These are phyloP conservation scores for Pseudophaeomoniella oleicola DNA, from an alignment of 2,329 filamentous ascomycete species.

Conservation along the genomic window DNA sequence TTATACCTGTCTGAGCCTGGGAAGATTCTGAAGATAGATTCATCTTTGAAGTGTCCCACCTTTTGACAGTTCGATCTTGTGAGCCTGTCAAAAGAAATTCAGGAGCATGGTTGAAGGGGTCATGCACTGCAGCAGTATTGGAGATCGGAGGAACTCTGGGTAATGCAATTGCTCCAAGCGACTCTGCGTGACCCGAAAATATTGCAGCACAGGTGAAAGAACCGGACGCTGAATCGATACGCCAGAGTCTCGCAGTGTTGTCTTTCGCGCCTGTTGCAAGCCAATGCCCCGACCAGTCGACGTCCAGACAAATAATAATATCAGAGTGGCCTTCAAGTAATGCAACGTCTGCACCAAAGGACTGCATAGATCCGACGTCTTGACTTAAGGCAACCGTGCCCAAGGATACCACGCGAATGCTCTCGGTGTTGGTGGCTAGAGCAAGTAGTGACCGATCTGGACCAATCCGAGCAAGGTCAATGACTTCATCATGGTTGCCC, in stretches of 20 bases:
- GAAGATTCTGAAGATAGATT: conserved; percentile 31
- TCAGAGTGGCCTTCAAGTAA: conserved; percentile 83
- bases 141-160: conserved; percentile 54
- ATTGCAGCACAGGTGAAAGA: conserved; percentile 68
- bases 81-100: conserved; percentile 80
- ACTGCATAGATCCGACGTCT: conserved; percentile 30
- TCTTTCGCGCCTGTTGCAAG: conserved; percentile 93
- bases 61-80: conserved; percentile 89
- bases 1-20: conserved; percentile 18
- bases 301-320: conserved; percentile 86
- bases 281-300: conserved; percentile 96
- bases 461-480: conserved; percentile 79
- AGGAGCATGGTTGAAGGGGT: conserved; percentile 68
- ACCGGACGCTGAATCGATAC: conserved; percentile 59
- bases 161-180: conserved; percentile 75
- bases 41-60: conserved; percentile 64
- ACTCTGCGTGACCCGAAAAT: conserved; percentile 88
- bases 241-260: conserved; percentile 85
- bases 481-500: conserved; percentile 94
- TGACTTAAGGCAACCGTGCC: conserved; percentile 8
- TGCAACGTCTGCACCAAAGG: conserved; percentile 82
- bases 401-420: conserved; percentile 73
- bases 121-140: conserved; percentile 53
- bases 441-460: conserved; percentile 70
- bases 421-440: conserved; percentile 88